Evolutionary conservation across 1,284 basidiomycete species (phyloP), one percentile per base, ranked within the genome.

Genomic region (Erythrobasidium hasegawianum): DNA sequence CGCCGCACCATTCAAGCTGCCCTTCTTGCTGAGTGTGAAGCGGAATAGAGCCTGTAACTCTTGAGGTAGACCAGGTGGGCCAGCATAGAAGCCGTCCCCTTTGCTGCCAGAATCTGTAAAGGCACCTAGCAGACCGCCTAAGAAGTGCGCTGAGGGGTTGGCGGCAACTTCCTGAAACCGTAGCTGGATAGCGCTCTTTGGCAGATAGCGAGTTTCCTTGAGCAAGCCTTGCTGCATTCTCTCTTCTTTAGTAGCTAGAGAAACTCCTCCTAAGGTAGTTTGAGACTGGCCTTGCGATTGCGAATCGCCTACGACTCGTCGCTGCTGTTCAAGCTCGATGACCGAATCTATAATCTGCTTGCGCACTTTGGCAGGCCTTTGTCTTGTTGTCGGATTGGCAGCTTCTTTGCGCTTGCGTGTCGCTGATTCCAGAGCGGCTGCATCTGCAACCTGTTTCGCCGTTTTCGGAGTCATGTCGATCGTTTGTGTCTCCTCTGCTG

Each of bases 331-430:
- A 27, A 94, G 82, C 78, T 95, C 91, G 1, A 88, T 91, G 50
- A 90, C 84, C 13, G 84, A 82, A 76, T 95, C 81, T 39, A 83
- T 78, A 68, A 83, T 79, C 53, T 78, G 77, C 62, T 76, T 77
- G 78, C 73, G 72, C 74, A 76, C 86, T 64, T 89, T 86, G 68
- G 90, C 88, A 72, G 87, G 87, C 74, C 86, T 89, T 80, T 85
- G 87, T 7, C 72, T 86, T 84, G 72, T 84, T 85, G 58, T 80
- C 74, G 43, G 70, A 83, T 84, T 24, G 60, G 68, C 58, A 77
- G 76, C 26, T 75, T 68, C 53, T 75, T 76, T 62, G 78, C 79
- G 65, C 79, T 72, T 59, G 72, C 69, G 50, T 71, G 45, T 41
- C 3, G 62, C 62, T 5, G 62, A 65, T 10, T 18, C 55, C 11